Evolutionary conservation across 352 stramenopile genomes (phyloP), one percentile per base, ranked within the genome.

Genomic region (Globisporangium solare): DNA sequence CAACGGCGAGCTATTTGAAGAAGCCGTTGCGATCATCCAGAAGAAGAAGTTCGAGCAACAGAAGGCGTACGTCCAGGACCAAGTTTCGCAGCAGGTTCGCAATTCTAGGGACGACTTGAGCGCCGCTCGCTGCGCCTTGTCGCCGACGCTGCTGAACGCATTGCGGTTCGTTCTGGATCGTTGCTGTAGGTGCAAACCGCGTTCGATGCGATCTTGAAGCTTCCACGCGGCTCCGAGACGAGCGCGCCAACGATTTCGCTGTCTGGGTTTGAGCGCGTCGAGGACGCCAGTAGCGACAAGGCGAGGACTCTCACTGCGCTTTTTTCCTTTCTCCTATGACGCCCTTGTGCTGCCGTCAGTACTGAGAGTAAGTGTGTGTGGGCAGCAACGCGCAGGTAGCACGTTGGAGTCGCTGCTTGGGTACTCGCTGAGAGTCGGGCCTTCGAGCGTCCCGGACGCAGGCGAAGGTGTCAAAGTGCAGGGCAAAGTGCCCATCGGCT

Each of bases 41-140:
- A 75, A 73, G 55, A 88, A 87, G 51, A 87, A 89, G 45, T 92
- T 91, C 52, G 82, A 91, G 37, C 68, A 94, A 65, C 84, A 94
- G 58, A 86, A 86, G 62, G 52, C 73, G 41, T 89, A 82, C 53
- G 79, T 90, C 49, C 82, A 92, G 51, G 54, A 75, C 11, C 64
- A 86, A 58, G 62, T 89, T 21, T 64, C 66, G 5, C 70, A 78
- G 0, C 84, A 94, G 70, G 77, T 86, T 1, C 21, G 31, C 20
- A 17, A 18, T 18, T 39, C 17, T 27, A 35, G 10, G 27, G 27
- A 8, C 7, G n/a, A n/a, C 27, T 35, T n/a, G n/a, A n/a, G 4
- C 7, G 27, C 7, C n/a, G 5, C 27, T 35, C 27, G 6, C 27
- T 27, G 24, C 27, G 13, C n/a, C 4, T 22, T 35, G 27, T 35